Percentiles rank a stretch among this genome's conserved stretches.
phyloP scores from a whole-genome alignment of 73 alveolate species.

The Tetrahymena borealis region DNA sequence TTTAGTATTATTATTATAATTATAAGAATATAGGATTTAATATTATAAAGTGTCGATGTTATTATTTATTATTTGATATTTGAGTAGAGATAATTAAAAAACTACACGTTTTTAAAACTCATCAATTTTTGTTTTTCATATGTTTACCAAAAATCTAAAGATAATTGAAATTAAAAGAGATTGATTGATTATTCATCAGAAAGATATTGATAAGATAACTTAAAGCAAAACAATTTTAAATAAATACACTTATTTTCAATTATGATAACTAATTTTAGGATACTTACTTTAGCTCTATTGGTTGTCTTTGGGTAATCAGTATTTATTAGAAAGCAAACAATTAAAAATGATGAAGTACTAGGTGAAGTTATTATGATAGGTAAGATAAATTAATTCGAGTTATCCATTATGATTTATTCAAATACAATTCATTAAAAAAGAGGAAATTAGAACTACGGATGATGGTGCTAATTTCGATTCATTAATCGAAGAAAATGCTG shows the following conservation, averaged over 20 bases:
- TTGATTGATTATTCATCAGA: conserved; percentile 1
- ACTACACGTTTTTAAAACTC: background rate
- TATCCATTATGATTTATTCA: background rate
- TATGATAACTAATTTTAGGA: background rate
- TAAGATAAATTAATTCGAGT: background rate
- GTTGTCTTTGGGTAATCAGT: background rate
- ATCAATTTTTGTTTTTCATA: background rate
- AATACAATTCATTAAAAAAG: background rate
- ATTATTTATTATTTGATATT: no score
- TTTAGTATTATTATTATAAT: no score
- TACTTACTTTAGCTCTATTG: background rate
- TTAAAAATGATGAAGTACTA: background rate
- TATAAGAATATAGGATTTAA: no score
- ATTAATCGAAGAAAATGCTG: background rate
- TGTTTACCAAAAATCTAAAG: background rate
- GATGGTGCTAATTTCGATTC: background rate
- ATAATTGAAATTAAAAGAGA: no score
- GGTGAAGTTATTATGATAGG: background rate
- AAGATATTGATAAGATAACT: background rate
- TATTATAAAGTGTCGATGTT: no score
- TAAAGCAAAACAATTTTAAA: background rate
- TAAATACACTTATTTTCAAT: background rate
- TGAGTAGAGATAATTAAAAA: background rate
- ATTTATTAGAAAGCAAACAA: background rate
- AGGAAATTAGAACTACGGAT: background rate